Evolutionary conservation across 164 flowering plant genomes (phyloP).

Genomic region (Chimonanthus salicifolius): DNA sequence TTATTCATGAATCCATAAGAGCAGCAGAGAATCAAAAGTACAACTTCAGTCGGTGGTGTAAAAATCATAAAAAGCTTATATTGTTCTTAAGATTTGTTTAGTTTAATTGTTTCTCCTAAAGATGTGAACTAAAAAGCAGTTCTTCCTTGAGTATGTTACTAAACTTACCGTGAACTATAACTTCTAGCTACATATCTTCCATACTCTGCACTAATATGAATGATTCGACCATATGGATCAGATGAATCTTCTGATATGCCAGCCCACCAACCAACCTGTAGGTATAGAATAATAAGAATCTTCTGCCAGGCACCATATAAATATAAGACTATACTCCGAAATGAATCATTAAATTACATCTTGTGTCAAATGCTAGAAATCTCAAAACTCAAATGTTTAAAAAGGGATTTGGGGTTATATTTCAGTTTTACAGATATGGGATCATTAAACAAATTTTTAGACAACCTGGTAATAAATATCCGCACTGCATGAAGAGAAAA

Average conservation of each 20-base stretch:
- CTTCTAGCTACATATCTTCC: constrained; percentile 94
- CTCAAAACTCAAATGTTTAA: not conserved
- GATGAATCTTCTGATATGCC: constrained; percentile 61
- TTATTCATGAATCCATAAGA: not conserved
- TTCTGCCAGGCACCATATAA: not conserved
- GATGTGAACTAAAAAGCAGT: not conserved
- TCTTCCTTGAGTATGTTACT: not conserved
- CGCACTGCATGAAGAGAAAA: too few relatives aligned
- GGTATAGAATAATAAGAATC: constrained; percentile 5
- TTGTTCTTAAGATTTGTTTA: not conserved
- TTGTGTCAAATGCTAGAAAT: not conserved
- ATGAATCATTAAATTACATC: not conserved
- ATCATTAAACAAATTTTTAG: not conserved
- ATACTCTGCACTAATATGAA: constrained; percentile 84
- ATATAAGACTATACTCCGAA: not conserved
- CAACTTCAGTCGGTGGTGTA: not conserved
- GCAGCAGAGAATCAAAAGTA: not conserved
- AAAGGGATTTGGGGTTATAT: not conserved
- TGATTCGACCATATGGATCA: constrained; percentile 82
- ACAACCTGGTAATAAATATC: too few relatives aligned
- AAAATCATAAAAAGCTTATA: not conserved
- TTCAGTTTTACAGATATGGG: not conserved
- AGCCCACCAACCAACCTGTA: constrained; percentile 98
- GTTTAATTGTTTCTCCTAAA: not conserved
- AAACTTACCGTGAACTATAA: constrained; percentile 76